phyloP scores from a whole-genome alignment of 2,329 filamentous ascomycete species.

The Tolypocladium endophyticum region DNA sequence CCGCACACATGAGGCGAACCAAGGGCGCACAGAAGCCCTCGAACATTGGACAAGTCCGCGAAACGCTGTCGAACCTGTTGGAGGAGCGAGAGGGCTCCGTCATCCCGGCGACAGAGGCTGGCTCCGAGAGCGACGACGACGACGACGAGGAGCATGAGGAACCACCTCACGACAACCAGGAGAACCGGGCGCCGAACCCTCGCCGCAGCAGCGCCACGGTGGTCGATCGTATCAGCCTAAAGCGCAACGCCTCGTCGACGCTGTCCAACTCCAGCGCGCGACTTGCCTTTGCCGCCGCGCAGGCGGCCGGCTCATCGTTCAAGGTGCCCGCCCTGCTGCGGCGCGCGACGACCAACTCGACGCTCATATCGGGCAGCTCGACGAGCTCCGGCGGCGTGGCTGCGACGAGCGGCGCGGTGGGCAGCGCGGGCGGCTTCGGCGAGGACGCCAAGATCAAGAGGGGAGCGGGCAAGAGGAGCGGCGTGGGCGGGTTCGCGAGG shows the following conservation, averaged over 20 bases:
- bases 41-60: slow-evolving; percentile 69
- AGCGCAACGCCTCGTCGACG: slow-evolving; percentile 39
- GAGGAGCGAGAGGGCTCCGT: slow-evolving; percentile 51
- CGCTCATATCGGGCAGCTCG: slow-evolving; percentile 27
- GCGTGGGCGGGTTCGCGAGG: slow-evolving; percentile 49
- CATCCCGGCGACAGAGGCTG: slow-evolving; percentile 31
- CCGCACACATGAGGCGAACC: slow-evolving; percentile 52
- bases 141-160: slow-evolving; percentile 18
- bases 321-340: slow-evolving; percentile 62
- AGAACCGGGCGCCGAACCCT: slow-evolving; percentile 32
- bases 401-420: not conserved
- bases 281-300: slow-evolving; percentile 45
- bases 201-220: slow-evolving; percentile 32
- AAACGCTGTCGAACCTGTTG: slow-evolving; percentile 74
- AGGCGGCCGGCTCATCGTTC: slow-evolving; percentile 37
- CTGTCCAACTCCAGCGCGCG: slow-evolving; percentile 22
- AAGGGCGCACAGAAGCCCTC: slow-evolving; percentile 56
- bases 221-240: slow-evolving; percentile 65
- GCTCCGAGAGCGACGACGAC: slow-evolving; percentile 29
- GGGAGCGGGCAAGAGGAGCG: slow-evolving; percentile 48
- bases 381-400: slow-evolving; percentile 9
- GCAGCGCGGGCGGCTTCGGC: slow-evolving; percentile 26
- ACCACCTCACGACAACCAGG: slow-evolving; percentile 31
- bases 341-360: slow-evolving; percentile 59
- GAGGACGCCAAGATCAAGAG: slow-evolving; percentile 48